Conservation (phyloP, 1,139 yeast genomes). For the Blastobotrys raffinosifermentans region DNA sequence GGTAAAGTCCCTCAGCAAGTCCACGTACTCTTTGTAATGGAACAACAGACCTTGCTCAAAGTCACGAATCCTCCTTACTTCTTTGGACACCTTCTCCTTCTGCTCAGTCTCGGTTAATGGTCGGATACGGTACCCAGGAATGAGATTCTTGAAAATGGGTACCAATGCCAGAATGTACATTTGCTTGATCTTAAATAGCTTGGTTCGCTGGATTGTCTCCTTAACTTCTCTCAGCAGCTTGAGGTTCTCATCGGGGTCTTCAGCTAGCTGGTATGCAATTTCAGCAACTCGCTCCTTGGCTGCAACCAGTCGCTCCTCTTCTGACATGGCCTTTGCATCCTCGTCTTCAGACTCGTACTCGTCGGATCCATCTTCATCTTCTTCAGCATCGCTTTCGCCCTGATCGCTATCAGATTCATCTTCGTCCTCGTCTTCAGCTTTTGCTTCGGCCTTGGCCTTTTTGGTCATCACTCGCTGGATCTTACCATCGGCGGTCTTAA, state of each 20-base stretch:
- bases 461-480: constrained; percentile 53
- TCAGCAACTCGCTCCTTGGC: constrained; percentile 80
- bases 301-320: constrained; percentile 37
- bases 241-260: constrained; percentile 86
- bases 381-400: constrained; percentile 23
- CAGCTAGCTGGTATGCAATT: constrained; percentile 68
- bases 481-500: constrained; percentile 64
- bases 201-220: constrained; percentile 58
- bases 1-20: constrained; percentile 39
- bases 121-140: constrained; percentile 85
- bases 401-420: constrained; percentile 27
- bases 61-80: constrained; percentile 64
- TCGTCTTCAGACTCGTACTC: constrained; percentile 25
- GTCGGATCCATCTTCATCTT: constrained; percentile 17
- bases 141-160: constrained; percentile 75
- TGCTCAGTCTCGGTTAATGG: constrained; percentile 76
- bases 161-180: constrained; percentile 72
- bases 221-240: constrained; percentile 61
- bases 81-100: constrained; percentile 67
- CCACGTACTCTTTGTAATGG: constrained; percentile 66
- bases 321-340: constrained; percentile 35
- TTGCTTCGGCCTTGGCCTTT: constrained; percentile 23
- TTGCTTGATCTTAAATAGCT: constrained; percentile 63
- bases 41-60: constrained; percentile 74
- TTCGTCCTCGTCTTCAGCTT: constrained; percentile 16